Conservation (phyloP, 176 grass and related monocot genomes). For the Microstegium vimineum region DNA sequence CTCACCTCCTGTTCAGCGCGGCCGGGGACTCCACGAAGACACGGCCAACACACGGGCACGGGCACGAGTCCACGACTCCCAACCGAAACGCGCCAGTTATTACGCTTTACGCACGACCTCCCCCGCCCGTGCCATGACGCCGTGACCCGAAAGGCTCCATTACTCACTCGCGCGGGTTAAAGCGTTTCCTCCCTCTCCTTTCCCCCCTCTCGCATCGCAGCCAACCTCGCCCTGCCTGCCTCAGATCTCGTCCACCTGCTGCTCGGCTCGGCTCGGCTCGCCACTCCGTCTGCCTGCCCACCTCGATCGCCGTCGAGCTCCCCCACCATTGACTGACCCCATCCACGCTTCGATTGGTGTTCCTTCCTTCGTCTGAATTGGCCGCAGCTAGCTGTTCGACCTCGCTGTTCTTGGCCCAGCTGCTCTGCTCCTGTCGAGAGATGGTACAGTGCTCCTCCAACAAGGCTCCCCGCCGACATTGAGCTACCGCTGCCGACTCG, state of each 20-base stretch:
- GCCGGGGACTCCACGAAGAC: not conserved
- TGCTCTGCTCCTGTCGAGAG: not conserved
- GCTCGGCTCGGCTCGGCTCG: not conserved
- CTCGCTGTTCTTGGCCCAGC: not conserved
- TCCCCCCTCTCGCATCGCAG: not conserved
- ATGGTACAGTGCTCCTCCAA: not conserved
- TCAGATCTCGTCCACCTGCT: slow-evolving; percentile 29
- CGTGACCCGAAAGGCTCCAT: slow-evolving; percentile 38
- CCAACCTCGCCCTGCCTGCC: not conserved
- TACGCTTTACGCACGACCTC: slow-evolving; percentile 23
- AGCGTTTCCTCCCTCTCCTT: not conserved
- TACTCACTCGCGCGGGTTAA: not conserved
- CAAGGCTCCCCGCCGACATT: not conserved
- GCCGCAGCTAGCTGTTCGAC: not conserved
- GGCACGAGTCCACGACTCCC: not conserved
- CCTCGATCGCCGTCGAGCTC: slow-evolving; percentile 15
- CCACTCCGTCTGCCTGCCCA: not conserved
- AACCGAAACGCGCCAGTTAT: slow-evolving; percentile 42
- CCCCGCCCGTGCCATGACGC: not conserved
- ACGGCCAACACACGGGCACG: not conserved
- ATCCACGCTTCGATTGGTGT: not conserved
- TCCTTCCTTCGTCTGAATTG: not conserved
- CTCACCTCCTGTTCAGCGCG: not conserved
- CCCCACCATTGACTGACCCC: slow-evolving; percentile 5
- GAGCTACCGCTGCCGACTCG: not conserved